Evolutionary conservation across 2,329 filamentous ascomycete genomes (phyloP).

Genomic region (Aureobasidium sp.): DNA sequence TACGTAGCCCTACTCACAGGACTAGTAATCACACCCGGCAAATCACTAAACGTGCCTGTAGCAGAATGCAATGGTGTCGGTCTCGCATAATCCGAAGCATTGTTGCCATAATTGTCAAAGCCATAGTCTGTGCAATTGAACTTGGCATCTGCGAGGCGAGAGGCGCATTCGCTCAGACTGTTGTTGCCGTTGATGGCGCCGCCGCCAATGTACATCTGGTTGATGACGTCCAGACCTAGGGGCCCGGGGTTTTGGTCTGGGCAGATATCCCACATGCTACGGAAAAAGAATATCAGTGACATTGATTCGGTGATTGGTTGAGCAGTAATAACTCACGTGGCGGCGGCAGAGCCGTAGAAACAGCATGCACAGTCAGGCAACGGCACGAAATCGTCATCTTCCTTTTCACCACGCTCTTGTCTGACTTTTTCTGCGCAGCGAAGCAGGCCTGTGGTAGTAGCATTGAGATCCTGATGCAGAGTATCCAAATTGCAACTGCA

Average conservation of each 20-base stretch:
- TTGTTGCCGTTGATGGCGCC: not conserved
- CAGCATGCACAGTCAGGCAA: not conserved
- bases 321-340: not conserved
- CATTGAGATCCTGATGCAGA: not conserved
- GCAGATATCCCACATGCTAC: not conserved
- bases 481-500: slow-evolving; percentile 3
- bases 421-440: not conserved
- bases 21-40: not conserved
- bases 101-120: not conserved
- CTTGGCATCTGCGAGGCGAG: not conserved
- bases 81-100: not conserved
- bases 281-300: not conserved
- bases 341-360: not conserved
- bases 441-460: not conserved
- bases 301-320: not conserved
- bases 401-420: not conserved
- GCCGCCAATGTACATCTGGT: not conserved
- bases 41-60: not conserved
- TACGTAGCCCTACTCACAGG: slow-evolving; percentile 4
- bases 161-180: not conserved
- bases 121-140: not conserved
- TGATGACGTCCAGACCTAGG: not conserved
- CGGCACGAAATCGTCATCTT: not conserved
- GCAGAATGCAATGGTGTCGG: not conserved
- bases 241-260: not conserved